A percentile compares a stretch with the other conserved stretches of the same genome.
phyloP scores from a whole-genome alignment of 2,329 filamentous ascomycete genomes.

The Talaromyces marneffei region DNA sequence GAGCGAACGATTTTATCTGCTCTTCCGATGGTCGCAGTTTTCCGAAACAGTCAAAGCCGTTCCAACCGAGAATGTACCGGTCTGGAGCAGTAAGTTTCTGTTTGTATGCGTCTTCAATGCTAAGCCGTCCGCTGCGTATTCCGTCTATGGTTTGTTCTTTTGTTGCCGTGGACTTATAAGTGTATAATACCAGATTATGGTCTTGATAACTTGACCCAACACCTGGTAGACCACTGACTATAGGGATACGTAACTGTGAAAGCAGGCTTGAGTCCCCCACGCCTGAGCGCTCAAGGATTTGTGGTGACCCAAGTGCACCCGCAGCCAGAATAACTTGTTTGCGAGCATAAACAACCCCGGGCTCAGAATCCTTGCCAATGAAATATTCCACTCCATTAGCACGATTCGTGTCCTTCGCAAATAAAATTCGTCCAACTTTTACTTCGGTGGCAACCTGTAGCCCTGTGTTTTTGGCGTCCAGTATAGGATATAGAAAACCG shows the following conservation, averaged over 20 bases:
- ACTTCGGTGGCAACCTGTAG: slow-evolving; percentile 4
- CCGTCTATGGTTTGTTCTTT: slow-evolving; percentile 4
- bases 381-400: slow-evolving; percentile 4
- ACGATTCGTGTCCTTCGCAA: not conserved
- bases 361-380: not conserved
- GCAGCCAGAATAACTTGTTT: slow-evolving; percentile 6
- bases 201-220: slow-evolving; percentile 5
- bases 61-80: slow-evolving; percentile 7
- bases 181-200: not conserved
- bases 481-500: slow-evolving; percentile 16
- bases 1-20: not conserved
- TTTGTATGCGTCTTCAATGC: not conserved
- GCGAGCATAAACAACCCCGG: not conserved
- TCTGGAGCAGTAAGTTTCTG: not conserved
- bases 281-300: slow-evolving; percentile 3
- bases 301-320: slow-evolving; percentile 5
- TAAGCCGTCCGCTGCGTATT: not conserved
- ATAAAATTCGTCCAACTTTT: slow-evolving; percentile 3
- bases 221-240: slow-evolving; percentile 1
- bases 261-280: not conserved
- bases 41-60: not conserved
- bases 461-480: not conserved
- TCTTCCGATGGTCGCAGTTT: slow-evolving; percentile 6
- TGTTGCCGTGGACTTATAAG: not conserved
- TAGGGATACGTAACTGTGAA: not conserved